Evolutionary conservation across 192 early-diverging fungal genomes (phyloP).

Genomic region (Entomortierella chlamydospora): DNA sequence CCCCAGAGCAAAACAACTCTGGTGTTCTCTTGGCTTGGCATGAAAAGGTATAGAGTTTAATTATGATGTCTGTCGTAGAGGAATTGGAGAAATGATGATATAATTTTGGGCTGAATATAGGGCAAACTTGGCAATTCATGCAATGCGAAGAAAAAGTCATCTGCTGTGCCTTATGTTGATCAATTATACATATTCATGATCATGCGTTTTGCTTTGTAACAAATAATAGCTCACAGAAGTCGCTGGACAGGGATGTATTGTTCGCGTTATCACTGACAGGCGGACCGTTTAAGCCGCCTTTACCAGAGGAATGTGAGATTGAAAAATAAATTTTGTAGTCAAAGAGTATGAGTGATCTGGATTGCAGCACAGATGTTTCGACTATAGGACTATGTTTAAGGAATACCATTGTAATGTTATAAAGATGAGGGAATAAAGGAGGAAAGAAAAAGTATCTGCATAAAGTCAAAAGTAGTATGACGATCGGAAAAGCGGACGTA

Average conservation of each 20-base stretch:
- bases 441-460: too few species aligned
- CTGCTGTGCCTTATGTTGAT: not conserved
- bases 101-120: not conserved
- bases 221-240: conserved; percentile 78
- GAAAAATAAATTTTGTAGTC: not conserved
- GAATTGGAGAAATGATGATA: not conserved
- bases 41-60: conserved; percentile 77
- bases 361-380: too few species aligned
- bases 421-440: not conserved
- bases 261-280: conserved; percentile 93
- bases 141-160: not conserved
- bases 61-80: not conserved
- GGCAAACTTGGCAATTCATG: not conserved
- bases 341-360: too few species aligned
- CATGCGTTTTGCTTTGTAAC: conserved; percentile 16
- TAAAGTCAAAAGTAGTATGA: too few species aligned
- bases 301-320: not conserved
- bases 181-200: not conserved
- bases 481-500: too few species aligned
- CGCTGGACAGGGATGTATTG: conserved; percentile 89
- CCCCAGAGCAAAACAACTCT: conserved; percentile 86
- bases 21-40: conserved; percentile 92
- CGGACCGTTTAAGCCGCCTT: conserved; percentile 65
- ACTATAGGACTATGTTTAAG: too few species aligned
- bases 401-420: not conserved